Conservation (phyloP, 2,329 filamentous ascomycete species). For the Clarireedia hainanense region DNA sequence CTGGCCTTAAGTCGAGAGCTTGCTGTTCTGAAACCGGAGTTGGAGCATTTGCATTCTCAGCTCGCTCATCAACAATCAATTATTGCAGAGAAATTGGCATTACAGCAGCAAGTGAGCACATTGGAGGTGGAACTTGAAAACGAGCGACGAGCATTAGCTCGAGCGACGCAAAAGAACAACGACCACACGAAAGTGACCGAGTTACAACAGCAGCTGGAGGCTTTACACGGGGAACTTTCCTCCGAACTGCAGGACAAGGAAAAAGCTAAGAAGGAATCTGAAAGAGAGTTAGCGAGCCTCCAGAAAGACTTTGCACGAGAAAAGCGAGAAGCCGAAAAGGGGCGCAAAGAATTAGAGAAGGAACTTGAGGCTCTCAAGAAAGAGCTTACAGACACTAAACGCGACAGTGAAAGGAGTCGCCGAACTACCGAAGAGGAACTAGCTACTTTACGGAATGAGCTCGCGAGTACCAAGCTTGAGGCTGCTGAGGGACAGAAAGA, state of each 20-base stretch:
- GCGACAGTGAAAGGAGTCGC: constrained; percentile 36
- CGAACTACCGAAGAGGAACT: constrained; percentile 28
- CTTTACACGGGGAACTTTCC: constrained; percentile 30
- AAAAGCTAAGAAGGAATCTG: constrained; percentile 25
- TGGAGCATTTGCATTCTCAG: constrained; percentile 54
- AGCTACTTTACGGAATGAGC: constrained; percentile 24
- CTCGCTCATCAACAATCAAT: constrained; percentile 55
- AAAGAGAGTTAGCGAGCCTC: constrained; percentile 31
- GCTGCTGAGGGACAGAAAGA: constrained; percentile 39
- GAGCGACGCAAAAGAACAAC: constrained; percentile 39
- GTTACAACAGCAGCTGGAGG: constrained; percentile 35
- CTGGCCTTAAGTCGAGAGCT: constrained; percentile 52
- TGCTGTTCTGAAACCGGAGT: constrained; percentile 48
- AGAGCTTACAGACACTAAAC: constrained; percentile 31
- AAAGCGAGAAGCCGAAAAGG: constrained; percentile 25
- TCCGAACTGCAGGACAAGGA: constrained; percentile 26
- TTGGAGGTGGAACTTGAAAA: constrained; percentile 77
- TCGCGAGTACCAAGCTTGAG: constrained; percentile 32
- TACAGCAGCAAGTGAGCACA: constrained; percentile 70
- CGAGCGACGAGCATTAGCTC: constrained; percentile 63
- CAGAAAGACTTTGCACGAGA: constrained; percentile 30
- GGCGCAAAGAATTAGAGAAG: constrained; percentile 20
- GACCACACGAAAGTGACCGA: constrained; percentile 34
- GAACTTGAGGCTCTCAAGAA: constrained; percentile 23
- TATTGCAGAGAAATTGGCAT: constrained; percentile 68